Evolutionary conservation across 176 grass and related monocot species (phyloP).

Genomic region (Sorghum bicolor): Sorghum_bicolor_NCBIv3 NC_012871.2:70264001-70264500

Average conservation of each 20-base stretch:
- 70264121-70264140: slow-evolving; percentile 41
- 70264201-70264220: slow-evolving; percentile 36
- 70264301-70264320: slow-evolving; percentile 37
- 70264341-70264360: slow-evolving; percentile 18
- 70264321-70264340: slow-evolving; percentile 9
- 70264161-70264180: slow-evolving; percentile 48
- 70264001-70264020: slow-evolving; percentile 39
- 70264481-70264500: too few relatives aligned
- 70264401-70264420: slow-evolving; percentile 32
- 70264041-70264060: slow-evolving; percentile 50
- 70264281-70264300: slow-evolving; percentile 29
- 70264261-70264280: slow-evolving; percentile 29
- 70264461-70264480: neutral
- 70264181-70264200: slow-evolving; percentile 33
- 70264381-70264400: slow-evolving; percentile 6
- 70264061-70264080: slow-evolving; percentile 40
- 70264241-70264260: neutral
- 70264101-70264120: slow-evolving; percentile 42
- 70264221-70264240: neutral
- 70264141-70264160: slow-evolving; percentile 9
- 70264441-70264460: slow-evolving; percentile 30
- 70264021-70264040: slow-evolving; percentile 42
- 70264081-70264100: slow-evolving; percentile 41
- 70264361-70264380: neutral
- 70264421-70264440: slow-evolving; percentile 28